Evolutionary conservation across 305 asterid genomes (phyloP).

Genomic region (Galium porrigens): DNA sequence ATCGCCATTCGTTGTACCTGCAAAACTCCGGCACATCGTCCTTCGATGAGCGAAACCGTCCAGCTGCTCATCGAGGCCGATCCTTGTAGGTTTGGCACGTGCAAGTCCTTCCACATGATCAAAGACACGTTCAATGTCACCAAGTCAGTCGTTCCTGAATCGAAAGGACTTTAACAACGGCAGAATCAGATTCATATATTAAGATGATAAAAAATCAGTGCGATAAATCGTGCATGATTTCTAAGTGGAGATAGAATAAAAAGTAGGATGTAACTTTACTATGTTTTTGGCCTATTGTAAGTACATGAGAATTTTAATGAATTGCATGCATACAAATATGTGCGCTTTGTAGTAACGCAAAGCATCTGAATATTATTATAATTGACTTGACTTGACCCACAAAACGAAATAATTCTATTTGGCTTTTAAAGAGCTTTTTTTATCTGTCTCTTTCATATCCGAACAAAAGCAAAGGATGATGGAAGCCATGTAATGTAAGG

Average conservation of each 20-base stretch:
- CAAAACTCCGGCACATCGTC: conserved; percentile 45
- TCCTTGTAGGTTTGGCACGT: conserved; percentile 48
- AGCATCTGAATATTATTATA: conserved; percentile 21
- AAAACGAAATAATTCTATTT: conserved; percentile 21
- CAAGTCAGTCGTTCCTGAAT: not conserved
- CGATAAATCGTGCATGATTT: not conserved
- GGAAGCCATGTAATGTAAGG: conserved; percentile 17
- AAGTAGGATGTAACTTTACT: conserved; percentile 1
- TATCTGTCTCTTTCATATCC: conserved; percentile 16
- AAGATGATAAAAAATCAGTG: not conserved
- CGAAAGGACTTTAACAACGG: not conserved
- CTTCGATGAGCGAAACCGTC: conserved; percentile 66
- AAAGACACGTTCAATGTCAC: conserved; percentile 11
- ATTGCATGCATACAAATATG: not conserved
- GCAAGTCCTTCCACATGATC: conserved; percentile 36
- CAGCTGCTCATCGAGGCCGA: conserved; percentile 60
- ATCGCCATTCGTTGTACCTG: conserved; percentile 77
- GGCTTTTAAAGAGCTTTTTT: conserved; percentile 9
- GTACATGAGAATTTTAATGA: conserved; percentile 11
- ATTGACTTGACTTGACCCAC: conserved; percentile 23
- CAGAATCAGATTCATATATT: not conserved
- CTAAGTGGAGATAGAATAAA: not conserved
- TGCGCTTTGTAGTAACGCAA: conserved; percentile 27
- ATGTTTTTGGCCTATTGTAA: conserved; percentile 25
- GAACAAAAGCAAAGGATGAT: conserved; percentile 16